phyloP scores from a whole-genome alignment of 768 basidiomycete genomes.

The Porphyrellus cyaneotinctus region DNA sequence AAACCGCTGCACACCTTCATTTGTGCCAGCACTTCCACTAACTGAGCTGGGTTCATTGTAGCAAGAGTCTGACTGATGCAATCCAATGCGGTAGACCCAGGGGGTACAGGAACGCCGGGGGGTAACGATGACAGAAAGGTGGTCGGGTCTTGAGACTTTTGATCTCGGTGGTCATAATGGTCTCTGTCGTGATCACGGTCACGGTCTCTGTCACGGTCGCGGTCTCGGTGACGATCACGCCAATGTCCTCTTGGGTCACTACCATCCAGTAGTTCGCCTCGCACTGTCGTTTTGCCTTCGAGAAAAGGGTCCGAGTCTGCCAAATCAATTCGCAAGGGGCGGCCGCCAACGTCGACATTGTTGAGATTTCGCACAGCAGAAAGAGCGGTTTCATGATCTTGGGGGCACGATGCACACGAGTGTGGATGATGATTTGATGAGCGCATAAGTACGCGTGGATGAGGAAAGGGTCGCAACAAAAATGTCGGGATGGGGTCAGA shows the following conservation, averaged over 20 bases:
- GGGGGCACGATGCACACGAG: constrained; percentile 15
- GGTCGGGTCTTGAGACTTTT: constrained; percentile 38
- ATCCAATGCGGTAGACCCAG: constrained; percentile 71
- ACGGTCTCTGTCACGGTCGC: constrained; percentile 53
- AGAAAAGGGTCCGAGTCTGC: constrained; percentile 92
- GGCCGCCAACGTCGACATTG: constrained; percentile 86
- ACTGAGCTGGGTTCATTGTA: constrained; percentile 73
- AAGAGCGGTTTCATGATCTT: constrained; percentile 93
- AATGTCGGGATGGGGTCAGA: constrained; percentile 38
- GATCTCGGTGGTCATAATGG: constrained; percentile 31
- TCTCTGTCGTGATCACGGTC: constrained; percentile 48
- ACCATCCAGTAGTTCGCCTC: constrained; percentile 74
- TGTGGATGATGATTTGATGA: constrained; percentile 5
- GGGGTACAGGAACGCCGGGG: constrained; percentile 67
- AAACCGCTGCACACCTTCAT: constrained; percentile 75
- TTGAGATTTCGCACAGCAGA: constrained; percentile 97
- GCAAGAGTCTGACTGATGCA: constrained; percentile 84
- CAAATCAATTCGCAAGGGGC: constrained; percentile 89
- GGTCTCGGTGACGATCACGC: constrained; percentile 46
- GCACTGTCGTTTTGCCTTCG: constrained; percentile 84
- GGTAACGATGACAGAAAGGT: constrained; percentile 68
- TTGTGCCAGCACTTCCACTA: constrained; percentile 93
- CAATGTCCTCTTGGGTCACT: constrained; percentile 39
- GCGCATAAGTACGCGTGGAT: neutral
- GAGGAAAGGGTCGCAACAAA: constrained; percentile 9